Evolutionary conservation across 2,329 filamentous ascomycete genomes (phyloP), one percentile per base, ranked within the genome.

Genomic region (Curvularia spicifera): DNA sequence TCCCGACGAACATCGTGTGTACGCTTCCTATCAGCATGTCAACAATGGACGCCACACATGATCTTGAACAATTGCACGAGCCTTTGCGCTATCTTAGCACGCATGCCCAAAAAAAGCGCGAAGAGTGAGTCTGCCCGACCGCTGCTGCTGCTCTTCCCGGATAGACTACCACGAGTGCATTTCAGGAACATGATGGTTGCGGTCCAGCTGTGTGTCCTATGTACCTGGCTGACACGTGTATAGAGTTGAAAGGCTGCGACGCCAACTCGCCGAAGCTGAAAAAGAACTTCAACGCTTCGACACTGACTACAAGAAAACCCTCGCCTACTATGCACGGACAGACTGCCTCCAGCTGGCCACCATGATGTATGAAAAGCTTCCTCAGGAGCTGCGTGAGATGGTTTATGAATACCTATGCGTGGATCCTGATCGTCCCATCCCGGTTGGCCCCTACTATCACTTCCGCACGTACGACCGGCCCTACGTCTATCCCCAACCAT

Each of bases 381-480:
- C 70, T 5, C 37, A 18, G 2, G 66, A 70, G 35, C 37, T 72
- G 9, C 64, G 64, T 20, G 59, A 69, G 13, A 15, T 66, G 24
- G 46, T 72, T 4, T 72, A 72, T 39, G 56, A 56, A 33, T 64
- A 61, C 37, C 53, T 72, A 8, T 69, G 66, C 50, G 43, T 70
- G 24, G 66, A 69, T 20, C 42, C 49, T 0, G 67, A 70, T 8
- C 63, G 56, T 20, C 57, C 56, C 0, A 67, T 72, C 24, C 63
- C 61, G 10, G 54, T 68, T 33, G 68, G 70, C 2, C 65, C 67
- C 13, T 66, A 67, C 26, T 65, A 66, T 49, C 70, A 72, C 39
- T 67, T 65, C 20, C 62, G 64, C 2, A 50, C 37, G n/a, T 71
- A 70, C 24, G 35, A 62, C 26, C 24, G 42, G 15, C 37, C 33